phyloP scores from a whole-genome alignment of 257 asterid genomes.

The Przewalskia tangutica region DNA sequence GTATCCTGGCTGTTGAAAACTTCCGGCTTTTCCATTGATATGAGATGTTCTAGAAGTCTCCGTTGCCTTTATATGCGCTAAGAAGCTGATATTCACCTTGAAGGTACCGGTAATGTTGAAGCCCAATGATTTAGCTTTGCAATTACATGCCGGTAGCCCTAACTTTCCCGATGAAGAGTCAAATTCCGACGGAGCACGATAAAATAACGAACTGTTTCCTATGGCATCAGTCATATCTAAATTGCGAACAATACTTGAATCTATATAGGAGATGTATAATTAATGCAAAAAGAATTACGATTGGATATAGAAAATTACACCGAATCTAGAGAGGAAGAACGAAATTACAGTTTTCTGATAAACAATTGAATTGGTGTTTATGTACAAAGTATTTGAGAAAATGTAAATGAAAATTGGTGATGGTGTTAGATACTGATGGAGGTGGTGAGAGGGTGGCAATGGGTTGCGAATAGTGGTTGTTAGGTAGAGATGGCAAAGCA shows the following conservation, averaged over 20 bases:
- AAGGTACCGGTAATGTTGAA: slow-evolving; percentile 10
- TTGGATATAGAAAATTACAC: neutral
- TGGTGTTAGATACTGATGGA: neutral
- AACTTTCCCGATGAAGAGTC: slow-evolving; percentile 14
- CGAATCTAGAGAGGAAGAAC: neutral
- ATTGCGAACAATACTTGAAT: neutral
- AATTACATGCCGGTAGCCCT: slow-evolving; percentile 17
- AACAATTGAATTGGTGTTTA: neutral
- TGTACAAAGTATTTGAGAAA: neutral
- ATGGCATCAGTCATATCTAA: slow-evolving; percentile 19
- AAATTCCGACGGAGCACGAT: slow-evolving; percentile 13
- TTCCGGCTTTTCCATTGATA: slow-evolving; percentile 20
- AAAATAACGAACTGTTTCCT: slow-evolving; percentile 16
- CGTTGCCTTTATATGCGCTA: slow-evolving; percentile 53
- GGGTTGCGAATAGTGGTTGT: neutral
- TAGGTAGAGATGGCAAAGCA: neutral
- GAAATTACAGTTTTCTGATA: neutral
- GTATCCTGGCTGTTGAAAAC: slow-evolving; percentile 12
- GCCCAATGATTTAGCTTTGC: slow-evolving; percentile 10
- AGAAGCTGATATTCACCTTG: slow-evolving; percentile 32
- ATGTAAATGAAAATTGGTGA: neutral
- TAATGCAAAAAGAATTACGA: neutral
- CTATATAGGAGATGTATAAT: neutral
- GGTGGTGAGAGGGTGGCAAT: neutral
- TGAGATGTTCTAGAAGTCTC: slow-evolving; percentile 43